Evolutionary conservation across 805 yeast species (phyloP).

Genomic region (Monosporozyma solicola): DNA sequence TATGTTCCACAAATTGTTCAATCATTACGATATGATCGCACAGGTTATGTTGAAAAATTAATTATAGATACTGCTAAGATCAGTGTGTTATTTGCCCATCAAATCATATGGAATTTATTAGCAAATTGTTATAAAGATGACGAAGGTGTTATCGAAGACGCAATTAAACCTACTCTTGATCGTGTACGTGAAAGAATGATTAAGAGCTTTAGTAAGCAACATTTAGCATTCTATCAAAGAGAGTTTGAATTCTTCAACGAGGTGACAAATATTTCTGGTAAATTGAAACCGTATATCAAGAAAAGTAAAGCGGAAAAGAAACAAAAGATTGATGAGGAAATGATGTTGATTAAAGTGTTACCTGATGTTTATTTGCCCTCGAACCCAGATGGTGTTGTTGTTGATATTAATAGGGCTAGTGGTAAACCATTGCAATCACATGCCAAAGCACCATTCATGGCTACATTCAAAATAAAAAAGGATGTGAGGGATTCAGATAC

Average conservation of each 20-base stretch:
- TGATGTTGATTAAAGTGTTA: conserved; percentile 63
- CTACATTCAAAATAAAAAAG: conserved; percentile 76
- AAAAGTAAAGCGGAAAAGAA: conserved; percentile 94
- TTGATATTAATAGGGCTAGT: conserved; percentile 83
- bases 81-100: conserved; percentile 89
- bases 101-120: conserved; percentile 94
- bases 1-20: conserved; percentile 98
- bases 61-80: conserved; percentile 88
- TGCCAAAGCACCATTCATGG: conserved; percentile 98
- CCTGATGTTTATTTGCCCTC: conserved; percentile 90
- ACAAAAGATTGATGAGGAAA: conserved; percentile 91
- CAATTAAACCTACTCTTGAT: conserved; percentile 76
- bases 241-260: conserved; percentile 87
- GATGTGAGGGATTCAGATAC: conserved; percentile 35
- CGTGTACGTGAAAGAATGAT: conserved; percentile 59
- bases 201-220: conserved; percentile 48
- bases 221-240: conserved; percentile 58
- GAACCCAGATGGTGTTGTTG: conserved; percentile 90
- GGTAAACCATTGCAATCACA: conserved; percentile 96
- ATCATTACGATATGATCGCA: conserved; percentile 67
- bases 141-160: conserved; percentile 71
- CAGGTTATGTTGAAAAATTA: conserved; percentile 81
- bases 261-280: conserved; percentile 90
- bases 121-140: conserved; percentile 91
- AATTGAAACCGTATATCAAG: conserved; percentile 87